Conservation (phyloP, 2,329 filamentous ascomycete genomes). For the Cordyceps farinosa region DNA sequence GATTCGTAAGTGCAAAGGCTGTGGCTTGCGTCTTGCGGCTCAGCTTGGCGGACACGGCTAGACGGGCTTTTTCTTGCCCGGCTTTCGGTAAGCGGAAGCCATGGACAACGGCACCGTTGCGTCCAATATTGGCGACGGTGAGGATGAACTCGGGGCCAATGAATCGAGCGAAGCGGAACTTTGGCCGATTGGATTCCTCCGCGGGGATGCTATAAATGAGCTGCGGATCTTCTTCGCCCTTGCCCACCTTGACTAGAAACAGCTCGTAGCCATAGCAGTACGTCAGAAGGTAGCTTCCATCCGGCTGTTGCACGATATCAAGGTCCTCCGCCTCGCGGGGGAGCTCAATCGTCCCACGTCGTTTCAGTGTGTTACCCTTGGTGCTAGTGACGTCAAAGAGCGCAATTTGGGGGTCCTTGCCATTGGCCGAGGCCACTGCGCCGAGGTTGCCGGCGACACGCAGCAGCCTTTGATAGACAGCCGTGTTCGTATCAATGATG, state of each 20-base stretch:
- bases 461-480: constrained; percentile 58
- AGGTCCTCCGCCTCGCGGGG: constrained; percentile 62
- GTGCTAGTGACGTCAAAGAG: constrained; percentile 77
- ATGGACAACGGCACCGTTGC: constrained; percentile 54
- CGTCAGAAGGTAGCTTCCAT: constrained; percentile 65
- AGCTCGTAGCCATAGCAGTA: constrained; percentile 78
- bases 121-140: constrained; percentile 55
- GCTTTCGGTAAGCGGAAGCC: constrained; percentile 50
- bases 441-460: constrained; percentile 64
- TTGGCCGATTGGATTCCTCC: constrained; percentile 44
- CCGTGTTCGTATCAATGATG: constrained; percentile 47
- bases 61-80: constrained; percentile 39
- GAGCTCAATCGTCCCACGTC: constrained; percentile 48
- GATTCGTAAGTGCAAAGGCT: constrained; percentile 70
- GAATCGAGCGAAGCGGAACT: constrained; percentile 58
- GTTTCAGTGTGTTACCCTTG: constrained; percentile 44
- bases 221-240: constrained; percentile 45
- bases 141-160: constrained; percentile 55
- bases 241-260: constrained; percentile 59
- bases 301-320: constrained; percentile 60
- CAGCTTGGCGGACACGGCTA: constrained; percentile 54
- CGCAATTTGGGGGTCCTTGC: constrained; percentile 72
- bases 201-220: constrained; percentile 55
- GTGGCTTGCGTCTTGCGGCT: constrained; percentile 69
- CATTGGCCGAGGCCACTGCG: constrained; percentile 74